Evolutionary conservation across 345 rosid genomes (phyloP), one percentile per base, ranked within the genome.

Genomic region (Hibiscus mutabilis): DNA sequence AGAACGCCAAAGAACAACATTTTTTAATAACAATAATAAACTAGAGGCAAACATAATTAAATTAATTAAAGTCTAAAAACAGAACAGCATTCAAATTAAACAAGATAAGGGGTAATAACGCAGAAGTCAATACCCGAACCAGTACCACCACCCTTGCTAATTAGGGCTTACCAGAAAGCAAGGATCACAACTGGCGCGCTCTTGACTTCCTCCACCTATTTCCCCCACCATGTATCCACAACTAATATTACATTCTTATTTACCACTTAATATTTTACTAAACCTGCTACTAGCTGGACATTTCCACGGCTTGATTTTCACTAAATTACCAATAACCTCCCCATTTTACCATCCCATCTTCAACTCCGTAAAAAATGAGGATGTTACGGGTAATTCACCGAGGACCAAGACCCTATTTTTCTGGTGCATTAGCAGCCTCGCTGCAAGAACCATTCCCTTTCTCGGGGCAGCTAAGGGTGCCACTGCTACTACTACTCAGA

Each of bases 111-210:
- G 42, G 42, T 37, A 37, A 37, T 37, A 37, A 37, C 42, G 42
- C 42, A 7, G 42, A 37, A 37, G 42, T 37, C 42, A 37, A 37
- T 37, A 37, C 42, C 42, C 42, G 42, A 37, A 37, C 42, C 42
- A 37, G 42, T 37, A 37, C 11, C 42, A 37, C 7, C 40, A 35
- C 1, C 40, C 8, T 35, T 35, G 40, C 40, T 6, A 35, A 35
- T 35, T 35, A 35, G 64, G 65, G 60, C 77, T 68, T 60, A 59
- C 75, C 81, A 56, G 58, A 37, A 57, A 79, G 71, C 80, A 74
- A 85, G 84, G 88, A 81, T 75, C 78, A 60, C 19, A 70, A 72
- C 82, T 87, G 96, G 97, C 91, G 89, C 96, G 98, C 83, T 93
- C 97, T 93, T 93, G 96, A 93, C 98, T 93, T 79, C 51, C 18